Percentiles rank a stretch among this genome's conserved stretches.
These are phyloP conservation scores for Telopea speciosissima DNA, from an alignment of 177 flowering plant genomes.

Conservation along the genomic window DNA sequence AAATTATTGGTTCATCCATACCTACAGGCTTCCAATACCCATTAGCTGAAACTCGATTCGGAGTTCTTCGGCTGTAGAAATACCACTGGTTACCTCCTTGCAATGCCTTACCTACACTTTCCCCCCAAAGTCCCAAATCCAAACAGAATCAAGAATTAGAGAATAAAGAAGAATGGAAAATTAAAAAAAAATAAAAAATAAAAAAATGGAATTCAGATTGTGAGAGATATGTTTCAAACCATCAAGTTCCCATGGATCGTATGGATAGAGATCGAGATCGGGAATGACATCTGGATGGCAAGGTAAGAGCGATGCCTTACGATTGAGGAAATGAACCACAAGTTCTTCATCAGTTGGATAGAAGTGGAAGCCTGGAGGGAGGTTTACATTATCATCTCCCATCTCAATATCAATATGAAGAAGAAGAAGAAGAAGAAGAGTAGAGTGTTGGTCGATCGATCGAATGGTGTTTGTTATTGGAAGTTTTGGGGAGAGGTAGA, in stretches of 20 bases:
- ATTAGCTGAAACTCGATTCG: slow-evolving; percentile 37
- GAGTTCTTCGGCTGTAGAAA: slow-evolving; percentile 56
- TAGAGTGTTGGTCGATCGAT: too few species aligned
- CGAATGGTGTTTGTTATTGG: too few species aligned
- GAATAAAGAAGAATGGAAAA: background rate
- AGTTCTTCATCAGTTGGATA: slow-evolving; percentile 81
- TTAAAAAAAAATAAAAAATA: too few species aligned
- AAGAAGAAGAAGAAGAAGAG: slow-evolving; percentile 4
- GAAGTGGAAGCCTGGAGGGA: slow-evolving; percentile 87
- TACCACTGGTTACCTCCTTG: slow-evolving; percentile 69
- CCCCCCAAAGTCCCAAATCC: background rate
- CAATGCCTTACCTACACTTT: slow-evolving; percentile 73
- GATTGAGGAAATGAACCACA: slow-evolving; percentile 70
- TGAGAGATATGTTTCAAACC: slow-evolving; percentile 35
- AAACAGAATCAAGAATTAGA: background rate
- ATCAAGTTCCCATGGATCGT: slow-evolving; percentile 85
- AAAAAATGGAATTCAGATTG: too few species aligned
- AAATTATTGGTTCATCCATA: slow-evolving; percentile 41
- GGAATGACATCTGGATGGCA: slow-evolving; percentile 82
- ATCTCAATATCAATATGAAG: slow-evolving; percentile 15
- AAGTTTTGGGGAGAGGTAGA: slow-evolving; percentile 8
- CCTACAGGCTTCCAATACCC: slow-evolving; percentile 73
- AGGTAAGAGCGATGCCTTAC: slow-evolving; percentile 57
- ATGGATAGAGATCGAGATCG: slow-evolving; percentile 68
- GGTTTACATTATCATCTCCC: slow-evolving; percentile 43